A percentile compares a stretch with the other conserved stretches of the same genome.
phyloP scores from a whole-genome alignment of 805 yeast species.

The Hanseniaspora thailandica region DNA sequence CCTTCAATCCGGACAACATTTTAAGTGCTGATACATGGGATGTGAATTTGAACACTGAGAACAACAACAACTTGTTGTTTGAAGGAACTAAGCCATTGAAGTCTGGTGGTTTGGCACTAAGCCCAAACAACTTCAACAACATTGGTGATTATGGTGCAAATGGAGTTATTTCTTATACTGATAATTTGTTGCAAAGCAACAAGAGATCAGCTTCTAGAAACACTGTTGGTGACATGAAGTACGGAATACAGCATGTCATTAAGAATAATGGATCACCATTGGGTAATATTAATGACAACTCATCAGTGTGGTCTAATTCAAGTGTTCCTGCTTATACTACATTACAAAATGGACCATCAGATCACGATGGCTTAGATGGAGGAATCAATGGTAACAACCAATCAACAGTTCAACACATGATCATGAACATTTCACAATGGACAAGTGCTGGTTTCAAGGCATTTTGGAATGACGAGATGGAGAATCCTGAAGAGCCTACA shows the following conservation, averaged over 20 bases:
- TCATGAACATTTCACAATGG: slow-evolving; percentile 50
- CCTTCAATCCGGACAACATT: not conserved
- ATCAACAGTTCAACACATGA: slow-evolving; percentile 41
- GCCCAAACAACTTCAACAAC: not conserved
- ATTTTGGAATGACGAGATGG: slow-evolving; percentile 6
- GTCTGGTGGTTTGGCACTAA: not conserved
- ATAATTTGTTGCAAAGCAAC: not conserved
- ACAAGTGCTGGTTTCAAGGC: slow-evolving; percentile 28
- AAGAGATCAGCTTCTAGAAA: not conserved
- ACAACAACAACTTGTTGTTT: slow-evolving; percentile 4
- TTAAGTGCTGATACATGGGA: slow-evolving; percentile 11
- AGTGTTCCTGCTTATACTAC: not conserved
- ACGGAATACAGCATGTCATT: not conserved
- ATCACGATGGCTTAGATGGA: not conserved
- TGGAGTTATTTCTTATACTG: not conserved
- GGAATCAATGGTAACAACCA: slow-evolving; percentile 24
- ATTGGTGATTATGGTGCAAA: not conserved
- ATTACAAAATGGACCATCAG: not conserved
- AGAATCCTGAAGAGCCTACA: not conserved
- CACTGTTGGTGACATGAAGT: not conserved
- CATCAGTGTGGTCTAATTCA: not conserved
- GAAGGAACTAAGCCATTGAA: not conserved
- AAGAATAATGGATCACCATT: not conserved
- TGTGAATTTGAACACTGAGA: not conserved
- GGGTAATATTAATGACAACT: not conserved